Evolutionary conservation across 106 monocot genomes (phyloP).

Genomic region (Gastrodia elata): DNA sequence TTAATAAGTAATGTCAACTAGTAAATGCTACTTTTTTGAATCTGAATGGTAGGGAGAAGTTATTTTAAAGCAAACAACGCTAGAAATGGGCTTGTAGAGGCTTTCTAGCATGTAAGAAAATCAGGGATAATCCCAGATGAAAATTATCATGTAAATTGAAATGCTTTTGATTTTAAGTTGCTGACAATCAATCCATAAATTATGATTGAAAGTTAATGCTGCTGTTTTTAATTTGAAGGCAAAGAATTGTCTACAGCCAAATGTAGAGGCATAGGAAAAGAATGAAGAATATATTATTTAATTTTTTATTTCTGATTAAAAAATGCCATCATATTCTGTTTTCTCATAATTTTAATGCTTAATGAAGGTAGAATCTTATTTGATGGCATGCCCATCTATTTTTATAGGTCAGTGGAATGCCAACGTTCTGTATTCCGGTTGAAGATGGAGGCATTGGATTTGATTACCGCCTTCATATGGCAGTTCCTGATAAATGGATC

Average conservation of each 20-base stretch:
- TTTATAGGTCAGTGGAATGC: slow-evolving; percentile 96
- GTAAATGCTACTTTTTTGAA: no score
- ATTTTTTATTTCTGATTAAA: neutral
- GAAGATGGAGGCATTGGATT: slow-evolving; percentile 93
- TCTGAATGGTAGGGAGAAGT: no score
- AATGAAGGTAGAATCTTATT: slow-evolving; percentile 1
- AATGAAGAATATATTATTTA: neutral
- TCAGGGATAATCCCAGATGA: neutral
- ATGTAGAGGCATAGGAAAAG: neutral
- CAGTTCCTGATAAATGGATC: slow-evolving; percentile 97
- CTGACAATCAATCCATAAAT: neutral
- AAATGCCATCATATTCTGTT: neutral
- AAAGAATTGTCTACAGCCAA: neutral
- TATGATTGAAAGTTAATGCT: neutral
- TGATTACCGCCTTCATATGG: slow-evolving; percentile 98
- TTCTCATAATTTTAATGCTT: neutral
- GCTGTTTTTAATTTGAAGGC: neutral
- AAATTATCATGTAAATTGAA: neutral
- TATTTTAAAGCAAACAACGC: no score
- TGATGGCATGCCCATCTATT: neutral
- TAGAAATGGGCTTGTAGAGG: neutral
- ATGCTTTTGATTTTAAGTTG: neutral
- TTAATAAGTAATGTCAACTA: no score
- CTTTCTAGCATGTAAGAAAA: neutral
- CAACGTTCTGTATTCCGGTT: slow-evolving; percentile 82